phyloP scores from a whole-genome alignment of 2,329 filamentous ascomycete genomes.

The Davidsoniella virescens region DNA sequence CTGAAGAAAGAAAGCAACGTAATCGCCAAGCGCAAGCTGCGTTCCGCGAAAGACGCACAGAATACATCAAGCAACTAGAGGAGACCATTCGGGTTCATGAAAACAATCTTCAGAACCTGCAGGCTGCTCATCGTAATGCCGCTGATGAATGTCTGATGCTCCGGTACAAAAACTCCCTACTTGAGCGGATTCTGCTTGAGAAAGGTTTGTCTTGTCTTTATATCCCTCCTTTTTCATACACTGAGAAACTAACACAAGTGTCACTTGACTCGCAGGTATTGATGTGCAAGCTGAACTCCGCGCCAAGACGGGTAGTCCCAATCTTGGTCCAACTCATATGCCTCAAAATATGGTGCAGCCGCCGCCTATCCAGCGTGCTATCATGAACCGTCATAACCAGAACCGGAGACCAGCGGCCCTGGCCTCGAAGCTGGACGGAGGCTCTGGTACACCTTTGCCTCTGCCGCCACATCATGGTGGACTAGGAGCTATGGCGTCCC shows the following conservation, averaged over 20 bases:
- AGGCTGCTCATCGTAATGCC: constrained; percentile 84
- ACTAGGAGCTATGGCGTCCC: constrained; percentile 35
- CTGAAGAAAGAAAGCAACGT: constrained; percentile 93
- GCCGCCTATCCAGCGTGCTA: constrained; percentile 62
- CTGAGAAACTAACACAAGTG: constrained; percentile 5
- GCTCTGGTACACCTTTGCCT: constrained; percentile 30
- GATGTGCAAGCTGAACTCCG: constrained; percentile 93
- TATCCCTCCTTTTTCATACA: not conserved
- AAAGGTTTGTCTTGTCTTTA: constrained; percentile 48
- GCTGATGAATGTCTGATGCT: constrained; percentile 97
- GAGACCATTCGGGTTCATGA: constrained; percentile 96
- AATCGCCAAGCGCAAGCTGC: constrained; percentile 95
- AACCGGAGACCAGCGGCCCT: constrained; percentile 57
- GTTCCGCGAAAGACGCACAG: constrained; percentile 87
- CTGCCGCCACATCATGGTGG: constrained; percentile 25
- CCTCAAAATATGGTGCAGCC: constrained; percentile 53
- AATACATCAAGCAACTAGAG: constrained; percentile 98
- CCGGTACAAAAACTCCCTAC: constrained; percentile 91
- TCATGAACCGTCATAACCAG: constrained; percentile 68
- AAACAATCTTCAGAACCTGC: constrained; percentile 78
- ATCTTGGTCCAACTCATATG: constrained; percentile 53
- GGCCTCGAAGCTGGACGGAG: constrained; percentile 51
- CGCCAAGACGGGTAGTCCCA: constrained; percentile 79
- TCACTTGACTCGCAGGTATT: constrained; percentile 44
- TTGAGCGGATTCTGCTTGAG: constrained; percentile 89